Percentiles rank a stretch among this genome's conserved stretches.
These are phyloP conservation scores for Solanum etuberosum DNA, from an alignment of 257 asterid genomes.

Conservation along the genomic window DNA sequence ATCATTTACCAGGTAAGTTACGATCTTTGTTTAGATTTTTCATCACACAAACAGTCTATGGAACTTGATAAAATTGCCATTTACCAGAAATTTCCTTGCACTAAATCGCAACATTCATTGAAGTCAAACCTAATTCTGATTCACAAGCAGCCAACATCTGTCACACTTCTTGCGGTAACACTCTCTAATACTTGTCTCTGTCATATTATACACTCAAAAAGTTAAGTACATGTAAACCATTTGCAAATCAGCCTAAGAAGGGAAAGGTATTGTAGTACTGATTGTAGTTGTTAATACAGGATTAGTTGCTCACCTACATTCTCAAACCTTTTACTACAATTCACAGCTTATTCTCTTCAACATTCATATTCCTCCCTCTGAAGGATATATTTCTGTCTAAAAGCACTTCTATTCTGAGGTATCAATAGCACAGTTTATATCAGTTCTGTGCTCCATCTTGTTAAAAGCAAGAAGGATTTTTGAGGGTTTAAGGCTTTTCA, in stretches of 20 bases:
- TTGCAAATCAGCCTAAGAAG: background rate
- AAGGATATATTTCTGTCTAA: background rate
- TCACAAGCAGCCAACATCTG: slow-evolving; percentile 48
- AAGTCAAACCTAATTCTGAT: slow-evolving; percentile 1
- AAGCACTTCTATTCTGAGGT: background rate
- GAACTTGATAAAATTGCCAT: background rate
- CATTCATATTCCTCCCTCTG: background rate
- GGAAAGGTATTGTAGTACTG: background rate
- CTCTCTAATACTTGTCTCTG: background rate
- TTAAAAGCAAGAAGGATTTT: background rate
- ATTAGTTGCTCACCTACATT: background rate
- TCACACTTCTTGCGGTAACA: slow-evolving; percentile 66
- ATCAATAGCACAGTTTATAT: background rate
- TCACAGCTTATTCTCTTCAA: background rate
- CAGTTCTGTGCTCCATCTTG: background rate
- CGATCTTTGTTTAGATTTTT: background rate
- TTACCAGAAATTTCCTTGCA: background rate
- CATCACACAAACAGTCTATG: background rate
- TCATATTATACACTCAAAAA: background rate
- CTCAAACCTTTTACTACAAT: background rate
- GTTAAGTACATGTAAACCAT: background rate
- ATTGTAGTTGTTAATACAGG: background rate
- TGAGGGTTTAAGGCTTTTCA: background rate
- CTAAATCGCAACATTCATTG: background rate
- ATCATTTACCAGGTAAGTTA: slow-evolving; percentile 60